Conservation (phyloP, 2,329 filamentous ascomycete species). For the Drechslera avenae region DNA sequence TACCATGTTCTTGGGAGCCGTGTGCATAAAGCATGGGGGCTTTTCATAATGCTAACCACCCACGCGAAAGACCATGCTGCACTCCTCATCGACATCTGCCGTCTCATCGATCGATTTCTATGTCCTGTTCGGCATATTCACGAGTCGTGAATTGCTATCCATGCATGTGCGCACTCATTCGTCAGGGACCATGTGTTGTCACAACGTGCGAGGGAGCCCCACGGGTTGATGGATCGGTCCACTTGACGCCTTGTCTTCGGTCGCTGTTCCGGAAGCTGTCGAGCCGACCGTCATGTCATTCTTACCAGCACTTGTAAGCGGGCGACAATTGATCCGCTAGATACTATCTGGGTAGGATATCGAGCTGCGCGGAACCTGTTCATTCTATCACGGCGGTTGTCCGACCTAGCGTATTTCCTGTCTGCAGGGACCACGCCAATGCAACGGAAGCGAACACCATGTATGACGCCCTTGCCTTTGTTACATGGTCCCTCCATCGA, state of each 20-base stretch:
- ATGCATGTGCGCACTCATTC: too few relatives aligned
- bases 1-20: too few relatives aligned
- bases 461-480: constrained; percentile 11
- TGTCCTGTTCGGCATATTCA: too few relatives aligned
- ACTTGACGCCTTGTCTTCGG: not conserved
- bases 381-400: constrained; percentile 8
- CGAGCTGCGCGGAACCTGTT: constrained; percentile 2
- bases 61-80: too few relatives aligned
- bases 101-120: too few relatives aligned
- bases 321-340: not conserved
- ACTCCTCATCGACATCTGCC: too few relatives aligned
- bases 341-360: not conserved
- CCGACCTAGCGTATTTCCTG: not conserved
- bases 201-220: constrained; percentile 5
- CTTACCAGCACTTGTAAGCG: not conserved
- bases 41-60: too few relatives aligned
- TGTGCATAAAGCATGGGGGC: too few relatives aligned
- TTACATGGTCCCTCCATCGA: constrained; percentile 2
- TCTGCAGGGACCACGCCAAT: constrained; percentile 16
- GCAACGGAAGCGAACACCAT: constrained; percentile 16
- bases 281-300: not conserved
- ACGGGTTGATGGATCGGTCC: not conserved
- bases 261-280: not conserved
- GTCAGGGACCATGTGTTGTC: not conserved
- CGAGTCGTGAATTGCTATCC: too few relatives aligned